Base-by-base conservation (phyloP, 345 rosid species). In the Lepidium africanum region DNA sequence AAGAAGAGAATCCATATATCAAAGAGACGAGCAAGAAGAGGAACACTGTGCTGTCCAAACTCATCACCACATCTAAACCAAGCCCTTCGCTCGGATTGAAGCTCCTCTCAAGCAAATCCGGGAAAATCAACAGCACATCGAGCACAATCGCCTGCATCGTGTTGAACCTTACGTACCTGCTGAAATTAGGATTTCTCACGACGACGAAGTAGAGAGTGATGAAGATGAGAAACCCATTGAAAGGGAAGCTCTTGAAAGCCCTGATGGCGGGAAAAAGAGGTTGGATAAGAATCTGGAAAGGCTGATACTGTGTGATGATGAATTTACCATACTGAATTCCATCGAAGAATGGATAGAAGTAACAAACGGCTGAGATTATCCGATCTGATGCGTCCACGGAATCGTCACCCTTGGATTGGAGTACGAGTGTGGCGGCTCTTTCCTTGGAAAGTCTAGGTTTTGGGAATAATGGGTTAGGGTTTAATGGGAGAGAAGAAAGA, bases 121-220 rank as follows among this genome's bases (percentile, higher is more conserved):
- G 97, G 62, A 90, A 87, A 39, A 93, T 93, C 83, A 93, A 76
- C 16, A 93, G 59, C 64, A 93, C 92, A 60, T 93, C 98, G 27
- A 93, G 96, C 63, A 87, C 94, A 27, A 93, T 84, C 12, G 92
- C 98, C 75, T 93, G 98, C 98, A 90, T 93, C 33, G 95, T 88
- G 74, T 93, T 93, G 77, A 93, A 93, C 87, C 98, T 87, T 61
- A 90, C 98, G 72, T 93, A 90, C 80, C 90, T 89, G 75, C 96
- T 90, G 73, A 94, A 90, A 9, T 87, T 90, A 3, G 65, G 76
- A 71, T 90, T 93, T 80, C 94, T 86, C 7, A 93, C 97, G 59
- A 93, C 93, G 42, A 85, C 92, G 65, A 90, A 93, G 82, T 93
- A 93, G 54, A 93, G 82, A 16, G 94, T 80, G 53, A 89, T 61